Conservation (phyloP, 2,329 filamentous ascomycete genomes). For the Celoporthe dispersa region DNA sequence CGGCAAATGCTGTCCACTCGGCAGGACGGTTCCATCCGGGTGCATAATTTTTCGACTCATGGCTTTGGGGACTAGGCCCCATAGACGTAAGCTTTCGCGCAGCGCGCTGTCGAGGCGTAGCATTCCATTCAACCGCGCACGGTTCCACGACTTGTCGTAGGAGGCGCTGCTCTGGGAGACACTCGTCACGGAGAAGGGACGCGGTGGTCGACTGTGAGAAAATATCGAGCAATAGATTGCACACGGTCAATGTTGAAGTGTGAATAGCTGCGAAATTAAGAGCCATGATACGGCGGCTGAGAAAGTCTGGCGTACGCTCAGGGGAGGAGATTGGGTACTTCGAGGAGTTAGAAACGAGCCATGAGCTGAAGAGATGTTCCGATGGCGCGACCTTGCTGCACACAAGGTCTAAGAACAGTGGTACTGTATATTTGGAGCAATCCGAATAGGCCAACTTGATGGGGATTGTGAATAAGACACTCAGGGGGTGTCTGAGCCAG, state of each 20-base stretch:
- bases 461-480: conserved; percentile 2
- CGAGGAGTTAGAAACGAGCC: neutral
- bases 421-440: conserved; percentile 9
- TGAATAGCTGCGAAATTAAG: neutral
- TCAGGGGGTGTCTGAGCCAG: conserved; percentile 1
- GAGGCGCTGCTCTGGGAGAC: no score
- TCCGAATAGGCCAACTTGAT: conserved; percentile 8
- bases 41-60: no score
- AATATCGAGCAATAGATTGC: neutral
- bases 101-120: no score
- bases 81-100: no score
- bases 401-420: neutral
- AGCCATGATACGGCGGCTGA: conserved; percentile 3
- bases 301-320: neutral
- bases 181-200: no score
- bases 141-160: no score
- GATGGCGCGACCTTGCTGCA: neutral
- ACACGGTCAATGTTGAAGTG: conserved; percentile 3
- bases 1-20: no score
- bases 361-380: conserved; percentile 8
- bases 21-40: no score
- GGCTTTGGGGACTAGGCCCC: no score
- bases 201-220: no score
- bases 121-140: no score
- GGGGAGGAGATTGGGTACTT: neutral